These are phyloP conservation scores for Pyrenochaeta sp. DNA, from an alignment of 2,329 filamentous ascomycete genomes.

Conservation along the genomic window DNA sequence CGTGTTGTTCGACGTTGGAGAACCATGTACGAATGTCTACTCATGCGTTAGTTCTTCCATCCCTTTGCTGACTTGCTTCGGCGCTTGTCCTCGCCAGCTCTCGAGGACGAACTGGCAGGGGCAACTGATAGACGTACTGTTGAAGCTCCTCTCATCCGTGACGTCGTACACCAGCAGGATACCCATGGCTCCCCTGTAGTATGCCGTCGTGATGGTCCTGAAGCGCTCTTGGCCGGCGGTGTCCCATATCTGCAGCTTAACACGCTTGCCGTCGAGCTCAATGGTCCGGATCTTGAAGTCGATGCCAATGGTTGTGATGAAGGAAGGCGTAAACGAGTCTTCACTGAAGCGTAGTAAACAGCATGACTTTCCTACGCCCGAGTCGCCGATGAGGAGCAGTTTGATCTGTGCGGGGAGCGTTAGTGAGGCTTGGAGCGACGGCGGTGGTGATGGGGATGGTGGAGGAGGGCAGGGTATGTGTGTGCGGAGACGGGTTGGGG, in stretches of 20 bases:
- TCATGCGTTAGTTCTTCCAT: conserved; percentile 26
- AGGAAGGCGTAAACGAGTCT: conserved; percentile 95
- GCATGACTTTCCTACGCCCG: conserved; percentile 96
- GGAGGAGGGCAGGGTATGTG: conserved; percentile 7
- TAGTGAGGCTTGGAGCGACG: conserved; percentile 22
- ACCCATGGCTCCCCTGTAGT: conserved; percentile 98
- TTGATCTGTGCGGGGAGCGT: conserved; percentile 74
- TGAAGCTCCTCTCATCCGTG: conserved; percentile 93
- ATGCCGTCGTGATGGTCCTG: conserved; percentile 97
- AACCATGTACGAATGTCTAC: conserved; percentile 99
- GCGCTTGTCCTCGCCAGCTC: neutral
- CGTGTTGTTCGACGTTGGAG: conserved; percentile 97
- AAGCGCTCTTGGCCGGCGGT: conserved; percentile 98
- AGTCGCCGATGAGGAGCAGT: conserved; percentile 94
- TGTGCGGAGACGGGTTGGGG: conserved; percentile 5
- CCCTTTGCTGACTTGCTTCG: neutral
- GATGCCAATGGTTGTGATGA: conserved; percentile 99
- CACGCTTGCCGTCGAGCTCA: conserved; percentile 97
- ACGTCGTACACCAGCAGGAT: conserved; percentile 98
- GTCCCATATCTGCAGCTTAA: conserved; percentile 99
- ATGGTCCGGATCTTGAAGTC: conserved; percentile 99
- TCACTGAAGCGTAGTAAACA: conserved; percentile 96
- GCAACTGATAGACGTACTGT: conserved; percentile 70
- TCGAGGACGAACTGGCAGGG: neutral
- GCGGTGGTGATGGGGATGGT: conserved; percentile 13